A percentile compares a stretch with the other conserved stretches of the same genome.
Conservation (phyloP, 192 early-diverging fungal genomes). For the Entomortierella parvispora region DNA sequence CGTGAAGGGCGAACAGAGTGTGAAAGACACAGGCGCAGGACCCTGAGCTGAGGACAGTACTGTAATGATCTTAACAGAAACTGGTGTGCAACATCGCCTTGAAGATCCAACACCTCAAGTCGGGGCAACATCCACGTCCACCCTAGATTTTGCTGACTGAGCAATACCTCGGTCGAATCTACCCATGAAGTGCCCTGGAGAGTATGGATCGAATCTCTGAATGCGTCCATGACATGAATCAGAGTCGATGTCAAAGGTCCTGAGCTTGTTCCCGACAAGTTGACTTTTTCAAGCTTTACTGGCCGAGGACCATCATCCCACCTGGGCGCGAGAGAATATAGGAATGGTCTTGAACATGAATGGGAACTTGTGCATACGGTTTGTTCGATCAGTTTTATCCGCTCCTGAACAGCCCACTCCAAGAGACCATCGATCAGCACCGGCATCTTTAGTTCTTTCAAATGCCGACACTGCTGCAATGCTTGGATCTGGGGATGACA, state of each 20-base stretch:
- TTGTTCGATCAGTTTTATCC: not conserved
- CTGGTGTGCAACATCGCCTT: constrained; percentile 38
- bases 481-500: constrained; percentile 27
- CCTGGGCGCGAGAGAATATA: not conserved
- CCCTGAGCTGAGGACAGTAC: constrained; percentile 22
- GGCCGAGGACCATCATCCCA: constrained; percentile 14
- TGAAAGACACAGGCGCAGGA: constrained; percentile 22
- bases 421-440: constrained; percentile 29
- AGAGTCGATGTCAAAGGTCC: constrained; percentile 35
- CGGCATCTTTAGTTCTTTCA: constrained; percentile 36
- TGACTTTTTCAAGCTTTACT: constrained; percentile 23
- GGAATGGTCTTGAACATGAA: not conserved
- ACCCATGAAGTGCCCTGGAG: constrained; percentile 42
- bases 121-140: constrained; percentile 33
- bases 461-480: constrained; percentile 15
- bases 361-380: too few relatives aligned
- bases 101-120: constrained; percentile 31
- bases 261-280: constrained; percentile 28
- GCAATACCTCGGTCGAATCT: constrained; percentile 23
- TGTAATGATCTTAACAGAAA: constrained; percentile 24
- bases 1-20: constrained; percentile 11
- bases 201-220: constrained; percentile 30
- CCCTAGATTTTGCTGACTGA: constrained; percentile 8
- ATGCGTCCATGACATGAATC: constrained; percentile 32
- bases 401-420: constrained; percentile 36